Base-by-base conservation (phyloP, 139 green algal genomes). In the Chlamydomonas incerta region DNA sequence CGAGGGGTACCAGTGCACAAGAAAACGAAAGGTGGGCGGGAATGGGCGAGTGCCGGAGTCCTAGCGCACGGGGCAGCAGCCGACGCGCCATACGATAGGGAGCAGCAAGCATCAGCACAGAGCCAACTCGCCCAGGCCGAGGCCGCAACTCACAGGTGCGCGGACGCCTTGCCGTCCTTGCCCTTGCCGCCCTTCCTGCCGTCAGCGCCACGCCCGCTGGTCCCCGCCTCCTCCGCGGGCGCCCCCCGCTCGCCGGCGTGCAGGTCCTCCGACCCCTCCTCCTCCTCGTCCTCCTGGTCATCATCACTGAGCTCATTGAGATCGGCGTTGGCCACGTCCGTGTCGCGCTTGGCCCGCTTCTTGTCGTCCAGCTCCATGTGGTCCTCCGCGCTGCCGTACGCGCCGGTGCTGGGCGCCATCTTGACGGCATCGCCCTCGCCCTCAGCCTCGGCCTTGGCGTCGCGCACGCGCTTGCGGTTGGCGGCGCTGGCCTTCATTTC, bases 241-340 rank as follows among this genome's bases (percentile, higher is more conserved):
- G 24, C 72, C 55, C 70, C 86, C 35, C 37, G 11, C 75, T 82
- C 75, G 35, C 60, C 60, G 0, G 17, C 62, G 41, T 82, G 75
- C 35, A 82, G 35, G 28, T 82, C 75, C 17, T 82, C 75, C 3
- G 31, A 37, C 3, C 29, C 72, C 3, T 73, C 58, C 21, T 41
- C 46, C 62, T 58, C 34, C 3, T n/a, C 77, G 21, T 29, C 62
- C 63, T 37, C 20, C 6, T 10, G 33, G 0, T 89, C 89, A 26
- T 63, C 63, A 62, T 26, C 34, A 20, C 46, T 34, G 28, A 60
- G 21, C 73, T 66, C 82, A 46, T 88, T 79, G 13, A 62, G 50
- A 5, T 47, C 82, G 37, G 35, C 80, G 50, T 87, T 72, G n/a
- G 90, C 86, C 74, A 81, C 81, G 68, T 85, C 71, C 52, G 62